Base-by-base conservation (phyloP, 768 basidiomycete species). In the Trametes sanguinea region DNA sequence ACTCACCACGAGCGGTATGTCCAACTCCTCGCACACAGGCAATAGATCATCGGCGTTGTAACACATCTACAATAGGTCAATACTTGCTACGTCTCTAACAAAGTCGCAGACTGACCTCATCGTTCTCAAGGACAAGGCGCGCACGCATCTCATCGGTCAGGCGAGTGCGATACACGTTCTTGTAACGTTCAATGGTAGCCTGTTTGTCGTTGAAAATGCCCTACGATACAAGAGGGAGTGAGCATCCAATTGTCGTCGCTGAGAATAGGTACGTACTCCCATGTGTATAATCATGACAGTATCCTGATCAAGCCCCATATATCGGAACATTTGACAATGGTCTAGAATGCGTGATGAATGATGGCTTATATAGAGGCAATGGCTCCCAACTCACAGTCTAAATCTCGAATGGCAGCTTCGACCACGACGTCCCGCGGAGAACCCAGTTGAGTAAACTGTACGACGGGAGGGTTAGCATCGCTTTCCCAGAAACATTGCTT, bases 41-140 rank as follows among this genome's bases (percentile, higher is more conserved):
- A 97, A 78, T 10, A 97, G 78, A 57, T 97, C 95, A 62, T 92
- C 92, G 0, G 90, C 89, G 54, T 85, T 92, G 74, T 95, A 97
- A 69, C 94, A 96, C 65, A 97, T 80, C 80, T 81, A 43, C 1
- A n/a, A 17, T 29, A 0, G 10, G 7, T 14, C 11, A 37, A 37
- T 37, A 37, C 35, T 37, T 37, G 6, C 35, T 11, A 22, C 35
- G 11, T 37, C 6, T 6, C 35, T 37, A 37, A 22, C 22, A 22
- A 22, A 22, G 22, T 22, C 22, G 17, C 35, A 30, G 51, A 69
- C 76, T 44, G 59, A 90, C 92, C 78, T 98, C 95, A 65, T 97
- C 95, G 62, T 97, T 98, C 75, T 98, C 95, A n/a, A 95, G 78
- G 2, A 94, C 94, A 22, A 95, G 72, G 47, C 95, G 81, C 13